Evolutionary conservation across 148 eudicot genomes (phyloP).

Genomic region (Chenopodium quinoa): DNA sequence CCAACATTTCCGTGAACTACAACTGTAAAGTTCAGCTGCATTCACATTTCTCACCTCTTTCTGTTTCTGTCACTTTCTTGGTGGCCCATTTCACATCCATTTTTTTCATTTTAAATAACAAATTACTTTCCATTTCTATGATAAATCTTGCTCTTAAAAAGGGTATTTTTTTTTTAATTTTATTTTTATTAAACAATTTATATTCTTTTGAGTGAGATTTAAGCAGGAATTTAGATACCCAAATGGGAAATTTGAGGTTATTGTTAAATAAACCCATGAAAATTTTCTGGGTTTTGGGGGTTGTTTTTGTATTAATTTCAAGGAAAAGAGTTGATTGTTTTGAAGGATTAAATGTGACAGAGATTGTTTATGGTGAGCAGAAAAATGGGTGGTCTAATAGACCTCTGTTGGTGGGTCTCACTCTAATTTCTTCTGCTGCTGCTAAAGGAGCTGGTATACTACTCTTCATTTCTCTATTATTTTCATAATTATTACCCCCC

Average conservation of each 20-base stretch:
- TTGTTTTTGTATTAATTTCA: slow-evolving; percentile 6
- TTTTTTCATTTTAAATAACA: not conserved
- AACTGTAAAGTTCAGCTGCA: slow-evolving; percentile 28
- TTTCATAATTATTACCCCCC: not conserved
- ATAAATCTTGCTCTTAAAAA: slow-evolving; percentile 6
- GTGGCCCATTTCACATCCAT: slow-evolving; percentile 25
- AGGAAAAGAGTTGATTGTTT: slow-evolving; percentile 16
- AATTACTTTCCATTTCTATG: not conserved
- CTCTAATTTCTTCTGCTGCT: slow-evolving; percentile 76
- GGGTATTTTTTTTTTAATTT: not conserved
- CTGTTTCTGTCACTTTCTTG: slow-evolving; percentile 14
- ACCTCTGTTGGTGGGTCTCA: slow-evolving; percentile 60
- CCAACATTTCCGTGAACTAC: slow-evolving; percentile 28
- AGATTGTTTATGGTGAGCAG: slow-evolving; percentile 21
- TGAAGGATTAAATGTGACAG: slow-evolving; percentile 31
- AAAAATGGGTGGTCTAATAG: slow-evolving; percentile 20
- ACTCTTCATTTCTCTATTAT: slow-evolving; percentile 5
- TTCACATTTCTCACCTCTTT: slow-evolving; percentile 25
- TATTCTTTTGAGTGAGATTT: not conserved
- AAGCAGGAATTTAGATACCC: not conserved
- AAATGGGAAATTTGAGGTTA: not conserved
- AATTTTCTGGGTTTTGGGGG: slow-evolving; percentile 19
- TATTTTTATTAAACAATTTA: too few species aligned
- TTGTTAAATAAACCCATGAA: not conserved
- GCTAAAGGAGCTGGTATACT: slow-evolving; percentile 79